Evolutionary conservation across 2,329 filamentous ascomycete species (phyloP).

Genomic region (Zasmidium citrigriseum): DNA sequence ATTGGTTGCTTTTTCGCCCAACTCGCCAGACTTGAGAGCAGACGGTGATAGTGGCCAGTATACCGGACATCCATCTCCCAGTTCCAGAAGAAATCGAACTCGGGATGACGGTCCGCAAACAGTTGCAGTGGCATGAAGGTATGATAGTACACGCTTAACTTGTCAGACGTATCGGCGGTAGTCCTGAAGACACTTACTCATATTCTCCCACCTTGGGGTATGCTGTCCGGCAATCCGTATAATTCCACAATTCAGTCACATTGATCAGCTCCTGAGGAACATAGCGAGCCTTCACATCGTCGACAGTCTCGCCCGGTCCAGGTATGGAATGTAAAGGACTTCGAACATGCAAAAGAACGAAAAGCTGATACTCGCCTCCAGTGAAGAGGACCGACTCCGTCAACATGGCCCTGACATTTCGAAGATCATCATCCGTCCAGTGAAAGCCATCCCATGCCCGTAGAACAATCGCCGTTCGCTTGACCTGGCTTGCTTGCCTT

Average conservation of each 20-base stretch:
- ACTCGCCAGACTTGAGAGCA: constrained; percentile 64
- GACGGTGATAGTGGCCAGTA: constrained; percentile 78
- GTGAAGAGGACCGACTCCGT: background rate
- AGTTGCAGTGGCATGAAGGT: constrained; percentile 75
- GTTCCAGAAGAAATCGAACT: constrained; percentile 80
- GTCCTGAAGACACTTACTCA: background rate
- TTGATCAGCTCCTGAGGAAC: background rate
- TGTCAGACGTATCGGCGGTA: background rate
- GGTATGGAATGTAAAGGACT: too few species aligned
- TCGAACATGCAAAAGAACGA: background rate
- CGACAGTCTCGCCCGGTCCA: background rate
- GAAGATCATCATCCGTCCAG: background rate
- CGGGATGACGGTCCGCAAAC: constrained; percentile 72
- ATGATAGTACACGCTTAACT: constrained; percentile 22
- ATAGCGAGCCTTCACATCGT: background rate
- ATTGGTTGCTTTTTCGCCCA: constrained; percentile 57
- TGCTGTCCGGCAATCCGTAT: background rate
- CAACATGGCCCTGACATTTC: background rate
- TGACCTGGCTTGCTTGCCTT: too few species aligned
- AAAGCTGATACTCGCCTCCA: background rate
- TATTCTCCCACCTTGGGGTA: background rate
- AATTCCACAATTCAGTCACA: background rate
- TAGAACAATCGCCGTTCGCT: background rate
- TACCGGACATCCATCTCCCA: constrained; percentile 83
- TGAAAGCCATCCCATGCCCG: background rate